Percentiles rank a stretch among this genome's conserved stretches.
phyloP scores from a whole-genome alignment of 345 rosid species.

The Camelina hispida region DNA sequence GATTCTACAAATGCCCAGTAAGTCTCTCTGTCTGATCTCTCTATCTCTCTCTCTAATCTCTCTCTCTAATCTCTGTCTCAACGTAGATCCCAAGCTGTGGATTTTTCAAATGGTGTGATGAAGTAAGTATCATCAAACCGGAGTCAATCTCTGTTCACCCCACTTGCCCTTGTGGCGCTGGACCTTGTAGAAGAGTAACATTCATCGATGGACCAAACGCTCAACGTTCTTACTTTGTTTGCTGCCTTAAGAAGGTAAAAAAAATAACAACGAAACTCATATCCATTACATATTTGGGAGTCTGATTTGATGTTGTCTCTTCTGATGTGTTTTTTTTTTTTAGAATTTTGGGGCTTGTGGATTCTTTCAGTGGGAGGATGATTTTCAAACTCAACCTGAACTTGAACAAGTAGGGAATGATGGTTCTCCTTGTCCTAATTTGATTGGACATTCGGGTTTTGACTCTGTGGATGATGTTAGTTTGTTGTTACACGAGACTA shows the following conservation, averaged over 20 bases:
- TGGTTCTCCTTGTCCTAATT: too few species aligned
- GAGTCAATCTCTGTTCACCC: neutral
- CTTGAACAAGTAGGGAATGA: neutral
- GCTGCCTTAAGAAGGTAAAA: conserved; percentile 16
- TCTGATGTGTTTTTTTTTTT: conserved; percentile 1
- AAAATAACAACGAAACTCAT: neutral
- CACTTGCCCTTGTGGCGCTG: conserved; percentile 23
- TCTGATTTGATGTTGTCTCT: neutral
- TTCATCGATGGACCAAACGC: conserved; percentile 18
- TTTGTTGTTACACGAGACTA: too few species aligned
- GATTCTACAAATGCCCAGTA: conserved; percentile 27
- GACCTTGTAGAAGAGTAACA: conserved; percentile 15
- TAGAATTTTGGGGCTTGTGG: conserved; percentile 11
- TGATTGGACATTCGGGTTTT: too few species aligned
- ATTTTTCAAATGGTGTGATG: conserved; percentile 32
- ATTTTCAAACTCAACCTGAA: neutral
- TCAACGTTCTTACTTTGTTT: conserved; percentile 28
- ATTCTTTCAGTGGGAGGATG: conserved; percentile 15
- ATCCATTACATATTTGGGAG: neutral
- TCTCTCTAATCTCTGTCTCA: neutral
- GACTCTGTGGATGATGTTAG: too few species aligned
- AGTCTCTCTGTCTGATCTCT: neutral
- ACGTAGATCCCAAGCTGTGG: conserved; percentile 18
- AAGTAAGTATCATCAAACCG: conserved; percentile 10
- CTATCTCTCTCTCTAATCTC: neutral